Base-by-base conservation (phyloP, 306 rosid species). In the Mucuna pruriens region DNA sequence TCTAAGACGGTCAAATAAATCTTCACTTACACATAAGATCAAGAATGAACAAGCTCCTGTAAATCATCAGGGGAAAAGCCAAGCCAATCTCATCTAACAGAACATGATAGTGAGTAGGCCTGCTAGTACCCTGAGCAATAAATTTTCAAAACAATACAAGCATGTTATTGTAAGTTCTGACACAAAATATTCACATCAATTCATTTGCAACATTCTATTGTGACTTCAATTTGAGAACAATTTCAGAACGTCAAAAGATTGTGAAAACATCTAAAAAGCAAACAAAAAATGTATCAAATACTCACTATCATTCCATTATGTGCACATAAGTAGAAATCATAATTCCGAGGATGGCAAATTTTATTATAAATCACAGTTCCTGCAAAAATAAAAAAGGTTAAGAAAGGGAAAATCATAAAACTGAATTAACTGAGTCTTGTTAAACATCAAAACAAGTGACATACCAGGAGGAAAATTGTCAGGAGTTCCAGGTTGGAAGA, bases 281-380 rank as follows among this genome's bases (percentile, higher is more conserved):
- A n/a, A n/a, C n/a, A n/a, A n/a, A n/a, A n/a, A n/a, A n/a, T n/a
- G n/a, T n/a, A n/a, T n/a, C n/a, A n/a, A n/a, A n/a, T 62, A 85
- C 98, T 87, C 74, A 96, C 99, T 3, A 96, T 96, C 99, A 93
- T 93, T 80, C 99, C 99, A 8, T 97, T 97, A 80, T 96, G 99
- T 0, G 99, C 98, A 80, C 99, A 96, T 45, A 96, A 71, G 48
- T 96, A 96, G 48, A 96, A 96, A 79, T 96, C 98, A 29, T 96
- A 88, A 73, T 92, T 96, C 33, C 91, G 77, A 0, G 98, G 98
- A 82, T 96, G 99, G 51, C 99, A 96, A 40, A 96, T 86, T 84
- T 75, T 89, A 78, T 92, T 96, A 84, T 92, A 98, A n/a, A 96
- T 89, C 19, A 96, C 83, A 9, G 98, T 96, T 33, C 99, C 99